Evolutionary conservation across 148 eudicot species (phyloP).

Genomic region (Hydrangea macrophylla): DNA sequence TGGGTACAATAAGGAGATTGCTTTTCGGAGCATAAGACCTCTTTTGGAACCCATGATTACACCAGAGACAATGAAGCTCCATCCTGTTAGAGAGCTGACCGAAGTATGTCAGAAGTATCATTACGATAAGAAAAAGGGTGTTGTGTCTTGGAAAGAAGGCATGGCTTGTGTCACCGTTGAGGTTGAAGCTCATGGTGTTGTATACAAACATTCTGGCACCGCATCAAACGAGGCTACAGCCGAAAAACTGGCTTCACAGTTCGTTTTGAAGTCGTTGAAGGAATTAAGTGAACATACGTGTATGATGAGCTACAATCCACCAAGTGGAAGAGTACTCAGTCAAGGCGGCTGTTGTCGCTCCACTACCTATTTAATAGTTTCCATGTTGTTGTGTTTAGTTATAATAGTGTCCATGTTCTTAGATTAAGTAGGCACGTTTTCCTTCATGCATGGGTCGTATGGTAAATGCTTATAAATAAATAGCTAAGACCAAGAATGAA

Average conservation of each 20-base stretch:
- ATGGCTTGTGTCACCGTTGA: slow-evolving; percentile 38
- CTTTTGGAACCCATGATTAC: slow-evolving; percentile 75
- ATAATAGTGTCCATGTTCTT: no score
- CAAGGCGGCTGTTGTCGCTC: no score
- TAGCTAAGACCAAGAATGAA: no score
- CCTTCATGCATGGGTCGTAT: no score
- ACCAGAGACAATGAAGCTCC: slow-evolving; percentile 59
- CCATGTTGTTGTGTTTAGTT: no score
- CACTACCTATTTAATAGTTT: no score
- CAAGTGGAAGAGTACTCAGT: no score
- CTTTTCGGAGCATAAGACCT: slow-evolving; percentile 54
- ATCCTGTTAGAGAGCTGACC: slow-evolving; percentile 60
- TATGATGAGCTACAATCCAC: no score
- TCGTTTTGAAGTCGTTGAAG: slow-evolving; percentile 50
- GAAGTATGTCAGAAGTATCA: slow-evolving; percentile 47
- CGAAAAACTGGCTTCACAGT: slow-evolving; percentile 48
- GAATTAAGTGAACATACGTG: no score
- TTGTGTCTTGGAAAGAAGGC: slow-evolving; percentile 31
- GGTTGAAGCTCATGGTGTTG: slow-evolving; percentile 55
- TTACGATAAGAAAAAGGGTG: slow-evolving; percentile 24
- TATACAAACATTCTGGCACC: slow-evolving; percentile 27
- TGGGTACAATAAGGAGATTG: slow-evolving; percentile 49
- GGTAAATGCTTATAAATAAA: no score
- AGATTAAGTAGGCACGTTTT: no score
- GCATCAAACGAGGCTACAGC: slow-evolving; percentile 48